Conservation (phyloP, 176 grass and related monocot genomes). For the Aegilops umbellulata region DNA sequence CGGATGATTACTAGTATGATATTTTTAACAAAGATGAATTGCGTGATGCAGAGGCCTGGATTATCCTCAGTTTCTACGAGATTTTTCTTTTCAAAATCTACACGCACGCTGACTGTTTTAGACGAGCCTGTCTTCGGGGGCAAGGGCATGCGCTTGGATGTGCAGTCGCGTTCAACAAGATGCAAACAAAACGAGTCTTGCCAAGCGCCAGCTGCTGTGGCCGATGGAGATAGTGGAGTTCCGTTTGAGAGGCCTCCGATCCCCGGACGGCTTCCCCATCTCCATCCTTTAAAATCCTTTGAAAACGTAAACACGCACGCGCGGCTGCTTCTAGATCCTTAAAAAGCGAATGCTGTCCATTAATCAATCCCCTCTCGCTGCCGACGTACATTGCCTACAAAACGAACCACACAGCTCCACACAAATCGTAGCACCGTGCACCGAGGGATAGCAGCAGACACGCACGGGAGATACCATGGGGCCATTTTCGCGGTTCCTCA, state of each 20-base stretch:
- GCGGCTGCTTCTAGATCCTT: slow-evolving; percentile 2
- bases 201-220: background rate
- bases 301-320: background rate
- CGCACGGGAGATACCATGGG: background rate
- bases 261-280: background rate
- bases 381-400: background rate
- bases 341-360: background rate
- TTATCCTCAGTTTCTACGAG: no score
- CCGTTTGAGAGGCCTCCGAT: background rate
- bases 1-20: no score
- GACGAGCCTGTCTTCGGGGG: no score
- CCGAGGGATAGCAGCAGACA: background rate
- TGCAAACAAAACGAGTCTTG: no score
- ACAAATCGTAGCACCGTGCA: background rate
- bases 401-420: background rate
- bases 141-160: no score
- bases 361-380: no score
- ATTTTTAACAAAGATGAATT: no score
- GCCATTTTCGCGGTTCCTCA: background rate
- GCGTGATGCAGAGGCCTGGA: no score
- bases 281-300: no score
- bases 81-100: no score
- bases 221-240: background rate
- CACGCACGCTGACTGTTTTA: no score
- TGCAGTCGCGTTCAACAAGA: no score